These are phyloP conservation scores for Beauveria brongniartii DNA, from an alignment of 2,329 filamentous ascomycete species.

Conservation along the genomic window DNA sequence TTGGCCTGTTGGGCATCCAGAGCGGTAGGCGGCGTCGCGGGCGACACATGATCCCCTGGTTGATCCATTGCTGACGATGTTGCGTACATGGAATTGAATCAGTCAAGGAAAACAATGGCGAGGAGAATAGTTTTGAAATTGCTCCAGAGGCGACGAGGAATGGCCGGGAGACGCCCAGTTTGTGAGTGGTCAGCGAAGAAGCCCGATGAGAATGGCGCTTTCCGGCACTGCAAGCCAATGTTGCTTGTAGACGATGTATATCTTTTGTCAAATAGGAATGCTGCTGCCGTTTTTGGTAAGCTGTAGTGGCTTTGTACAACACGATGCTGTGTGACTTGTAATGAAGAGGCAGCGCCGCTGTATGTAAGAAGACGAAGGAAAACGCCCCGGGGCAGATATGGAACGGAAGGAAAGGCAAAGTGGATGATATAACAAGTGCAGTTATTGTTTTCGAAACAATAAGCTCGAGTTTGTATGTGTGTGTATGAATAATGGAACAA, in stretches of 20 bases:
- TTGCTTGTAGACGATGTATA: background rate
- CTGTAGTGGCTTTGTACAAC: background rate
- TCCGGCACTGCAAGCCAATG: background rate
- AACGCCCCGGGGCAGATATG: background rate
- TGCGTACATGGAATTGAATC: background rate
- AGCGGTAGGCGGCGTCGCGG: background rate
- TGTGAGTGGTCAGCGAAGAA: background rate
- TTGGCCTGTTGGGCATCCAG: conserved; percentile 4
- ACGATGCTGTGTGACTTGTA: background rate
- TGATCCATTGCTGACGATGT: conserved; percentile 5
- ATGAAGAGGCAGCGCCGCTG: background rate
- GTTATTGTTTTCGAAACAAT: conserved; percentile 4
- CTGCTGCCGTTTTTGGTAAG: background rate
- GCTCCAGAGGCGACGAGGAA: too few relatives aligned
- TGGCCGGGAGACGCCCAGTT: too few relatives aligned
- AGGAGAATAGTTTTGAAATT: too few relatives aligned
- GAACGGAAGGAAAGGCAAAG: too few relatives aligned
- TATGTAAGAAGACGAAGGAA: background rate
- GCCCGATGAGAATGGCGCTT: background rate
- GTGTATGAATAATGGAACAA: background rate
- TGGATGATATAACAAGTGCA: background rate
- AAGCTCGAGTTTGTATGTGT: background rate
- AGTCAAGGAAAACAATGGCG: too few relatives aligned
- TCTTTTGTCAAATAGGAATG: background rate
- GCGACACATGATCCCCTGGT: background rate